Evolutionary conservation across 371 early-diverging fungal species (phyloP), one percentile per base, ranked within the genome.

Genomic region (Mycotypha africana): DNA sequence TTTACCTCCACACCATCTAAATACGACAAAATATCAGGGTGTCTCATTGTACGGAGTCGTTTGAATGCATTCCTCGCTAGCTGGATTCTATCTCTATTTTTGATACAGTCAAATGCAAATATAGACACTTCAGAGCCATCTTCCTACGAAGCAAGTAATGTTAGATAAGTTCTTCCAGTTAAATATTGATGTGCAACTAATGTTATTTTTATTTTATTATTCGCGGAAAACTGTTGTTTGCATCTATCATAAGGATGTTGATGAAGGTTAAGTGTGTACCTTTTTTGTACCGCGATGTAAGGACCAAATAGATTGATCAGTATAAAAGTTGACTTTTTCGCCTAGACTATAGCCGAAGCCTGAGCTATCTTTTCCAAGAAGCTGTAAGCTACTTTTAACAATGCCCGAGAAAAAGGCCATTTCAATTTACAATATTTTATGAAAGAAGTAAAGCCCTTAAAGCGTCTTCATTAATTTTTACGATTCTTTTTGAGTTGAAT

Each of bases 51-150:
- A 21, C 90, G 79, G 57, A 89, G 70, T 41, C 89, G 74, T 56
- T 87, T 89, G 45, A 94, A 82, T 1, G 92, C 88, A 56, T 97
- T 95, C 53, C 82, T 74, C 23, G 98, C 97, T 9, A 93, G 68
- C 7, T 81, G 76, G 7, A 86, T 51, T 49, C 76, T 78, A 45
- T 88, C 87, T 38, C 72, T 62, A 38, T 85, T 63, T 28, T 76
- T 78, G 11, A 61, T 56, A 42, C 78, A 67, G 56, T 93, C 92
- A 51, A 91, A 93, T n/a, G 86, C 78, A 58, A 96, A 94, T 3
- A 96, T 81, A 6, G 94, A 85, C 2, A 92, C 91, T 16, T 76
- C 59, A n/a, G 81, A 74, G 41, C 78, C 81, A 40, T 85, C 85
- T 14, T 86, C 84, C 87, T 89, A 46, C 37, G 12, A n/a, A 14